Percentiles rank a stretch among this genome's conserved stretches.
Evolutionary conservation across 2,329 filamentous ascomycete genomes (phyloP).

Genomic region (Ustilaginoidea virens): DNA sequence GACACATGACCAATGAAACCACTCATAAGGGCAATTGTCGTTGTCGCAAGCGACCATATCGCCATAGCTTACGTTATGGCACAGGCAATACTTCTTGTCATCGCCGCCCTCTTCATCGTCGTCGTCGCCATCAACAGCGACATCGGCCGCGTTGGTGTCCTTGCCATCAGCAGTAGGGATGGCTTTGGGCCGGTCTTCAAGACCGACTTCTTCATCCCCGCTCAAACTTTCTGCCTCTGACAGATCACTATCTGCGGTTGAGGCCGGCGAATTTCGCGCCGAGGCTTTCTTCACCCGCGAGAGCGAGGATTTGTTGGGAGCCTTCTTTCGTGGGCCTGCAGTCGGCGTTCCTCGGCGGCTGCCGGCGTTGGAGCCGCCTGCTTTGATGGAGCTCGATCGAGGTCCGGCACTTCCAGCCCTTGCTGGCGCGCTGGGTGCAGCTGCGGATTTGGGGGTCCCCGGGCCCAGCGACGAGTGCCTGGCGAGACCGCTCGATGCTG

Average conservation of each 20-base stretch:
- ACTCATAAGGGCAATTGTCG: slow-evolving; percentile 64
- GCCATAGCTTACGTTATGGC: slow-evolving; percentile 70
- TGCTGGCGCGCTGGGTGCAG: slow-evolving; percentile 16
- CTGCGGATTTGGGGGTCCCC: slow-evolving; percentile 38
- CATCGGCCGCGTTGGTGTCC: slow-evolving; percentile 33
- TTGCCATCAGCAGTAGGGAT: slow-evolving; percentile 19
- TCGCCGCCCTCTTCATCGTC: slow-evolving; percentile 58
- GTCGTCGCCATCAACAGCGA: slow-evolving; percentile 36
- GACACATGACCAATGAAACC: slow-evolving; percentile 74
- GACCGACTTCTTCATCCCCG: slow-evolving; percentile 32
- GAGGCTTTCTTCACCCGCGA: slow-evolving; percentile 45
- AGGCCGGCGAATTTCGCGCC: slow-evolving; percentile 45
- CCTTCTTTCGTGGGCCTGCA: slow-evolving; percentile 30
- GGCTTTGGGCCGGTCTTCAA: slow-evolving; percentile 16
- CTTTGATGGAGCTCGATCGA: slow-evolving; percentile 32
- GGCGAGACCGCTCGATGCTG: slow-evolving; percentile 41
- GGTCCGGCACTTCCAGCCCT: slow-evolving; percentile 47
- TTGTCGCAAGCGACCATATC: slow-evolving; percentile 88
- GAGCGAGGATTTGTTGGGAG: slow-evolving; percentile 41
- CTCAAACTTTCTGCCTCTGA: slow-evolving; percentile 46
- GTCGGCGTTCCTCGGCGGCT: slow-evolving; percentile 35
- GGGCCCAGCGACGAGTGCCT: slow-evolving; percentile 48
- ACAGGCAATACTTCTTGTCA: slow-evolving; percentile 72
- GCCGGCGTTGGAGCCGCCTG: slow-evolving; percentile 17
- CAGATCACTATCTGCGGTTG: slow-evolving; percentile 47